Conservation (phyloP, 176 grass and related monocot genomes). For the Leersia perrieri region DNA sequence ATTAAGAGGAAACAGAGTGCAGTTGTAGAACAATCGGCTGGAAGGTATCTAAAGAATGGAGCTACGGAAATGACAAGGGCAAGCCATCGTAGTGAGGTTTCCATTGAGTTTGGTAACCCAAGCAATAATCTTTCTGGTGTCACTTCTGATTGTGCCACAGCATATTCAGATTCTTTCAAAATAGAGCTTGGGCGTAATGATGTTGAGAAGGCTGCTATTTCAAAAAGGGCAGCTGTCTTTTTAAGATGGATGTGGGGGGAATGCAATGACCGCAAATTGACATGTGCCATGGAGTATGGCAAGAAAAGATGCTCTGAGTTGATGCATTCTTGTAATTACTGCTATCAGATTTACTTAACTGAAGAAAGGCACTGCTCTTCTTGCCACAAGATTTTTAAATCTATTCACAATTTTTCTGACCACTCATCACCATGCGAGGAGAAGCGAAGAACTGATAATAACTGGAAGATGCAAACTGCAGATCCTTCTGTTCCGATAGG, state of each 20-base stretch:
- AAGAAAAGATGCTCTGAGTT: constrained; percentile 74
- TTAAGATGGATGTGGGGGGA: constrained; percentile 92
- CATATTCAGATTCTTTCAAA: constrained; percentile 71
- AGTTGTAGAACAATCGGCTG: constrained; percentile 27
- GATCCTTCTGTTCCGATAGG: constrained; percentile 64
- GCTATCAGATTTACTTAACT: constrained; percentile 70
- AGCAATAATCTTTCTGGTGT: constrained; percentile 43
- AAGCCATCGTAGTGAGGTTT: constrained; percentile 44
- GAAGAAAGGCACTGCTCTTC: constrained; percentile 87
- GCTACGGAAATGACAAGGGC: constrained; percentile 48
- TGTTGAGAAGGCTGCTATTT: constrained; percentile 63
- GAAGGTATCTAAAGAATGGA: constrained; percentile 49
- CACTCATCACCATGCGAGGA: constrained; percentile 77
- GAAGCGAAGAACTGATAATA: constrained; percentile 56
- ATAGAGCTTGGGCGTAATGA: constrained; percentile 75
- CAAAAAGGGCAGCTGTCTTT: constrained; percentile 65
- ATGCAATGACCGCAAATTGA: constrained; percentile 51
- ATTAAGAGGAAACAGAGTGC: constrained; percentile 52
- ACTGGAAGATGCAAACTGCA: constrained; percentile 56
- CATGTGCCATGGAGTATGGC: constrained; percentile 68
- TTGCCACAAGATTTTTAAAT: constrained; percentile 85
- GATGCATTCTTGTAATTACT: constrained; percentile 60
- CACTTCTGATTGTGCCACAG: constrained; percentile 47
- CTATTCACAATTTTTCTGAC: constrained; percentile 68
- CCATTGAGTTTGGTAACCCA: constrained; percentile 59